Evolutionary conservation across 257 asterid species (phyloP).

Genomic region (Jacaranda copaia): DNA sequence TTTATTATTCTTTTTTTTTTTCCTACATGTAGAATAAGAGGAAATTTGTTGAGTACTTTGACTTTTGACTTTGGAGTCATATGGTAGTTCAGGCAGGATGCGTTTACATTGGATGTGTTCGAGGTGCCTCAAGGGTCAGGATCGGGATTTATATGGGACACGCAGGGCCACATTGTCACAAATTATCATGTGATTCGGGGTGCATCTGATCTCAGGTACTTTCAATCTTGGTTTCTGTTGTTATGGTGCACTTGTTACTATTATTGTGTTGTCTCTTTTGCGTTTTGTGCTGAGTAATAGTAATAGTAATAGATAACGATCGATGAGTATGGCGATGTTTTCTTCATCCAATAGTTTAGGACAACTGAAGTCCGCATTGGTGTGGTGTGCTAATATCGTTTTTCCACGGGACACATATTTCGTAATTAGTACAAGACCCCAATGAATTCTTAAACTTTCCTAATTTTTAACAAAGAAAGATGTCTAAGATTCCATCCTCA

Average conservation of each 20-base stretch:
- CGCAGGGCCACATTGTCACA: conserved; percentile 65
- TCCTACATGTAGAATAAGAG: not conserved
- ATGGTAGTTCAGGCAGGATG: conserved; percentile 58
- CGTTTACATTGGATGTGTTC: conserved; percentile 67
- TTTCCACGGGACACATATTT: no score
- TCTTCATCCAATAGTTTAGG: no score
- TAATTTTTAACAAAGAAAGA: no score
- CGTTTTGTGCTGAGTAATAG: not conserved
- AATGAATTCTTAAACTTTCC: no score
- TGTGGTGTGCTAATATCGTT: no score
- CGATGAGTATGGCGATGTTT: not conserved
- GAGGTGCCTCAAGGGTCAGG: conserved; percentile 93
- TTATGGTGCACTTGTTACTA: conserved; percentile 20
- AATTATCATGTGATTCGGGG: conserved; percentile 82
- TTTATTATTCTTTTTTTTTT: not conserved
- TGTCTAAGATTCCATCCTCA: no score
- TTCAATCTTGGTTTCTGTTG: conserved; percentile 3
- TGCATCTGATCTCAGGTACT: conserved; percentile 72
- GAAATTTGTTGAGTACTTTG: not conserved
- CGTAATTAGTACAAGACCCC: no score
- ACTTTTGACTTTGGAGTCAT: conserved; percentile 22
- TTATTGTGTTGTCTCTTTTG: not conserved
- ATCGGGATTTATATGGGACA: conserved; percentile 78
- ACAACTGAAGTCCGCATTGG: no score
- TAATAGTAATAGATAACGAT: not conserved